Base-by-base conservation (phyloP, 495 filamentous ascomycete species). In the Tuber brumale region DNA sequence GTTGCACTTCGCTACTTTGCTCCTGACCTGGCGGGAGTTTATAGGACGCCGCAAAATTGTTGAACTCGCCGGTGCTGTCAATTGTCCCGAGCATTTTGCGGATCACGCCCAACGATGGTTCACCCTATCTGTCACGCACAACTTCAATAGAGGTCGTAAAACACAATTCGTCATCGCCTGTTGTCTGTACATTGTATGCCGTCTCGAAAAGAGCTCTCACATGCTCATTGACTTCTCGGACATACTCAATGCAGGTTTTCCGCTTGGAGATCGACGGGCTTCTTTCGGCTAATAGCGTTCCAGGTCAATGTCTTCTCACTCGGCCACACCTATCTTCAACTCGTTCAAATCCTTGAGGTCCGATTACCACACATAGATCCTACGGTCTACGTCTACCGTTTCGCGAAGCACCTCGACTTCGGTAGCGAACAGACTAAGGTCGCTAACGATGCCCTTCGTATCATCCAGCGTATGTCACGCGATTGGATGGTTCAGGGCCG, bases 141-240 rank as follows among this genome's bases (percentile, higher is more conserved):
- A 94, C 85, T 99, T 97, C 84, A 91, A 93, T 44, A 91, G 94
- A 84, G 95, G 95, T 80, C 93, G 95, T 71, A 89, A 90, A n/a
- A 92, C 91, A 48, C 89, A 89, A 73, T 92, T 90, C 37, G 94
- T 97, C 12, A 90, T 91, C 46, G 94, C 94, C 18, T 91, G 94
- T 51, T 93, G 92, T 83, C 86, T 99, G 39, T 99, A 97, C 80
- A 90, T 92, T 74, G 92, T 92, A 39, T 97, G 93, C 84, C 90
- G 95, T 61, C 86, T 87, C 74, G 85, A 89, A 69, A 84, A 87
- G 81, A 84, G 88, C 84, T 88, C 90, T 84, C 85, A 90, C 76
- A 93, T 99, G 92, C 87, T 99, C 23, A 97, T 99, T 82, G 95
- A 99, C 85, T 92, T 99, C 79, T 92, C 96, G 16, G 96, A 98